Percentiles rank a stretch among this genome's conserved stretches.
These are phyloP conservation scores for Carnegiea gigantea DNA, from an alignment of 179 eudicot genomes.

Conservation along the genomic window DNA sequence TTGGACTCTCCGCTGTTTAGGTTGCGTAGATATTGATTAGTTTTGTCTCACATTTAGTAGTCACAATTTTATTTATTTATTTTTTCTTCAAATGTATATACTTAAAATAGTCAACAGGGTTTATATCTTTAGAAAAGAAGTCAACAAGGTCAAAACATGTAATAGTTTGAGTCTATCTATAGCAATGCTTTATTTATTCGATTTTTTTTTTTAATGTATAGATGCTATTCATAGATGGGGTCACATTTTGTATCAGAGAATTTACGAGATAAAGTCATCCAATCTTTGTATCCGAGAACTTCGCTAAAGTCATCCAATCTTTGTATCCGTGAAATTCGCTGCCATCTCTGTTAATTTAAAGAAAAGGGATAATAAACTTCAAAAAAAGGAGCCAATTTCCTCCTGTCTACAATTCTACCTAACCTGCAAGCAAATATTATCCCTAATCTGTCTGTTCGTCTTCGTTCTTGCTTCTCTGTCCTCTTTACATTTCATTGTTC, in stretches of 20 bases:
- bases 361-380: not conserved
- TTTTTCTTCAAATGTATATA: too few species aligned
- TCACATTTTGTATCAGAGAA: not conserved
- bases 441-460: too few species aligned
- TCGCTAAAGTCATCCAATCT: constrained; percentile 1
- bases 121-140: not conserved
- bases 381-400: not conserved
- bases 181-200: not conserved
- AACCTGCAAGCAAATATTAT: too few species aligned
- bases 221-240: not conserved
- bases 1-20: too few species aligned
- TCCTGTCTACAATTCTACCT: too few species aligned
- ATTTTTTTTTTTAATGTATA: not conserved
- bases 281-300: constrained; percentile 3
- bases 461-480: not conserved
- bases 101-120: not conserved
- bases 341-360: not conserved
- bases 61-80: too few species aligned
- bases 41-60: too few species aligned
- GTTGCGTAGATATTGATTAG: too few species aligned
- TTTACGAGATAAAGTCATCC: not conserved
- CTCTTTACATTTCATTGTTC: not conserved
- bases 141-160: not conserved
- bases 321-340: not conserved
- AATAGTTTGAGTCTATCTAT: not conserved